Percentiles rank a stretch among this genome's conserved stretches.
Conservation (phyloP, 208 protist genomes). For the Acanthamoeba lenticulata region DNA sequence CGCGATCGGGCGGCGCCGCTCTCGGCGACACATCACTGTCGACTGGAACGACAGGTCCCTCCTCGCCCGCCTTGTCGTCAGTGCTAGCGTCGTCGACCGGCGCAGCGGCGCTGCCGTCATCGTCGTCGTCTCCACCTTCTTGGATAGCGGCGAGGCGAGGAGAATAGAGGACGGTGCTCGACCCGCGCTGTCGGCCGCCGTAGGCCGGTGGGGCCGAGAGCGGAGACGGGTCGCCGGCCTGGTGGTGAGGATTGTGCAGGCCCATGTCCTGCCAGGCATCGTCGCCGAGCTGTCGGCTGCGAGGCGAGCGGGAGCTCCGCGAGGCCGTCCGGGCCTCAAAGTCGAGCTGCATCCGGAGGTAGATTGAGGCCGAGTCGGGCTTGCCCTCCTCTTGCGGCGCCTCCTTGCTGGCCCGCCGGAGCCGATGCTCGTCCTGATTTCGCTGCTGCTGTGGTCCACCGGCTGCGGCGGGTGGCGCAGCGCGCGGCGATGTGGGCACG, state of each 20-base stretch:
- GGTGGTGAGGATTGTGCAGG: neutral
- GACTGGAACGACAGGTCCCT: neutral
- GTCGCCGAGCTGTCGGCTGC: neutral
- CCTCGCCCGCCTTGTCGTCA: neutral
- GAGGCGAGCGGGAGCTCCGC: too few species aligned
- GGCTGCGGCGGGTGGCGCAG: too few species aligned
- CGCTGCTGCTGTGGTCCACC: too few species aligned
- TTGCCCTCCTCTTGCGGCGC: too few species aligned
- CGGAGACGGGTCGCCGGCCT: neutral
- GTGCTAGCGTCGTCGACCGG: neutral
- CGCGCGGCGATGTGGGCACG: too few species aligned
- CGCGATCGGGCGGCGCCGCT: too few species aligned
- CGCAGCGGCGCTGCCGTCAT: neutral
- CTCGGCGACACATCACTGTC: too few species aligned
- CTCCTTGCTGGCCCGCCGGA: neutral
- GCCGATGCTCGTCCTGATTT: neutral
- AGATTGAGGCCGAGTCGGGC: neutral
- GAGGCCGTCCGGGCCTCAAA: neutral
- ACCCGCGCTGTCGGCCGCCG: neutral
- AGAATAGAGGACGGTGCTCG: neutral
- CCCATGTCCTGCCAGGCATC: neutral
- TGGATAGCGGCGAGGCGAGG: neutral
- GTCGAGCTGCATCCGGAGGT: neutral
- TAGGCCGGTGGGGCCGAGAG: neutral
- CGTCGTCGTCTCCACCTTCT: too few species aligned